phyloP scores from a whole-genome alignment of 1,139 yeast species.

The Yamadazyma atmosphaerica region DNA sequence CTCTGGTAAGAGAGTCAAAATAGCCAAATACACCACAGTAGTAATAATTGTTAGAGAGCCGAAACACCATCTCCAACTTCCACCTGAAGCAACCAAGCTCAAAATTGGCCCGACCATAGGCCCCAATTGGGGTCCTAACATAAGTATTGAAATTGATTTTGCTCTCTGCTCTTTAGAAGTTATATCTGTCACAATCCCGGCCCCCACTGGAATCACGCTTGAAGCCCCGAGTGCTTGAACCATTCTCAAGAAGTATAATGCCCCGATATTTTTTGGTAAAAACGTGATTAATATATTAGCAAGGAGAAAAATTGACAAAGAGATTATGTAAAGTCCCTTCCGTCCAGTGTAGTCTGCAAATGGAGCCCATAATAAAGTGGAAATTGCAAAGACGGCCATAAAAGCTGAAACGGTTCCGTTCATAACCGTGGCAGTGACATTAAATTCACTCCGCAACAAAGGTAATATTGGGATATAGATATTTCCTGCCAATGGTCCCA shows the following conservation, averaged over 20 bases:
- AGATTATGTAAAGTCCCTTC: slow-evolving; percentile 47
- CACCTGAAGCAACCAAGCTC: slow-evolving; percentile 34
- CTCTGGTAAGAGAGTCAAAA: slow-evolving; percentile 51
- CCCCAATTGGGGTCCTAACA: slow-evolving; percentile 63
- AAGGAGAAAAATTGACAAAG: slow-evolving; percentile 43
- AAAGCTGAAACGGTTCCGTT: slow-evolving; percentile 63
- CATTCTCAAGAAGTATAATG: slow-evolving; percentile 43
- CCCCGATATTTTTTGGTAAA: slow-evolving; percentile 47
- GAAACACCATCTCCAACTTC: slow-evolving; percentile 58
- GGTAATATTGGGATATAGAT: slow-evolving; percentile 60
- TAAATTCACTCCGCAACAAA: slow-evolving; percentile 39
- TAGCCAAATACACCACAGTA: slow-evolving; percentile 34
- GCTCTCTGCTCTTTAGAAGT: slow-evolving; percentile 49
- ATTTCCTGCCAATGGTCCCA: slow-evolving; percentile 62
- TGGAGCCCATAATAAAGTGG: slow-evolving; percentile 57
- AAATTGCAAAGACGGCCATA: slow-evolving; percentile 55
- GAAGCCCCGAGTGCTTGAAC: slow-evolving; percentile 59
- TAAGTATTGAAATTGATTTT: slow-evolving; percentile 51
- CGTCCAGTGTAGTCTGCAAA: slow-evolving; percentile 62
- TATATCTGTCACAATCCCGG: slow-evolving; percentile 56
- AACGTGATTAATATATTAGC: slow-evolving; percentile 50
- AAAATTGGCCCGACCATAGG: slow-evolving; percentile 57
- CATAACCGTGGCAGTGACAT: slow-evolving; percentile 44
- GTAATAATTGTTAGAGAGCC: slow-evolving; percentile 52
- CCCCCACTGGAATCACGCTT: slow-evolving; percentile 54